Evolutionary conservation across 306 rosid species (phyloP).

Genomic region (Vigna nakashimae): DNA sequence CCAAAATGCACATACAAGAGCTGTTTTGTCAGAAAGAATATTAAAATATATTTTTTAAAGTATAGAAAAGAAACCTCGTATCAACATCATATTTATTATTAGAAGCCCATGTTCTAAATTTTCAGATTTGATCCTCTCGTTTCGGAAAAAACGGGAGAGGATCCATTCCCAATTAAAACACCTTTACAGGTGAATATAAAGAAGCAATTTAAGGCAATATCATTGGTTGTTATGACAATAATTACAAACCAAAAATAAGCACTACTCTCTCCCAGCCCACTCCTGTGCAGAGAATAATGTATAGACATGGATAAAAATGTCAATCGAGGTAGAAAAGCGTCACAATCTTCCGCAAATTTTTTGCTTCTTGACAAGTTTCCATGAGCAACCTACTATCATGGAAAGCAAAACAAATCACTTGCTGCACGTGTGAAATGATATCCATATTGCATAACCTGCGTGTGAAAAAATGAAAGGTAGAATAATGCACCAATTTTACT

Average conservation of each 20-base stretch:
- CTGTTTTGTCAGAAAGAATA: no score
- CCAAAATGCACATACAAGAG: no score
- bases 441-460: slow-evolving; percentile 98
- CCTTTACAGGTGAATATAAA: slow-evolving; percentile 16
- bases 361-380: slow-evolving; percentile 99
- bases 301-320: slow-evolving; percentile 49
- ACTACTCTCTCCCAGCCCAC: slow-evolving; percentile 39
- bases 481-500: slow-evolving; percentile 18
- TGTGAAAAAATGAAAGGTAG: slow-evolving; percentile 42
- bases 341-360: slow-evolving; percentile 90
- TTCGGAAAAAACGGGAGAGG: no score
- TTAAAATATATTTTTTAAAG: no score
- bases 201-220: slow-evolving; percentile 25
- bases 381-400: slow-evolving; percentile 96
- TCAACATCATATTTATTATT: no score
- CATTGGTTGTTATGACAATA: slow-evolving; percentile 47
- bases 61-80: no score
- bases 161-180: slow-evolving; percentile 24
- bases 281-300: slow-evolving; percentile 47
- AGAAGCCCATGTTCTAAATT: no score
- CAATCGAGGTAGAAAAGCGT: slow-evolving; percentile 95
- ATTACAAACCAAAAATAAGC: slow-evolving; percentile 58
- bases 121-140: no score
- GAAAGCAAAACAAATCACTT: slow-evolving; percentile 98
- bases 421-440: slow-evolving; percentile 96